Base-by-base conservation (phyloP, 352 stramenopile species). In the Paralagenidium karlingii region DNA sequence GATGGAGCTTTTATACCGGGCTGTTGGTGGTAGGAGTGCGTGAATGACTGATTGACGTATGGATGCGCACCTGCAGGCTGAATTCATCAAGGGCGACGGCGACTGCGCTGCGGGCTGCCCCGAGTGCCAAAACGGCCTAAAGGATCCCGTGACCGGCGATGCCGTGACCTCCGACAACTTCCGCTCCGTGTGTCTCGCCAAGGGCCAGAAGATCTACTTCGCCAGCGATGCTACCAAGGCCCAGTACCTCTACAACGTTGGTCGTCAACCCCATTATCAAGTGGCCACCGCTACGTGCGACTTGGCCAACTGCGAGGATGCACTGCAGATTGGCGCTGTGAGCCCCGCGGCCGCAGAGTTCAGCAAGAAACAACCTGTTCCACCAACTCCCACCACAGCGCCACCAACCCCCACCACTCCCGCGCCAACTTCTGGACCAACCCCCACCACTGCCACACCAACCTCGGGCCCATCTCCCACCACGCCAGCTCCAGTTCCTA, bases 121-220 rank as follows among this genome's bases (percentile, higher is more conserved):
- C 37, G 56, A 73, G 50, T 82, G 70, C 40, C 40, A 27, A 16
- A 49, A 53, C 22, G 59, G 56, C 29, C 45, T 89, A 28, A 64
- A 45, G 3, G 71, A 86, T 47, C 76, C 76, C 16, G 56, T 89
- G 34, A 67, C 68, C 18, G 76, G 76, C 20, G 60, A 63, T 30
- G 37, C 45, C 10, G 52, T 89, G 34, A 73, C 63, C 3, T 48
- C 47, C 8, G 47, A 58, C 36, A 87, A 77, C 48, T 86, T 67
- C 50, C 58, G 78, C 29, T 82, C 69, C 33, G 58, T 87, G 22
- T 90, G 76, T 45, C 43, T 90, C 19, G 49, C 43, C 8, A 82
- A 82, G 27, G 76, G 68, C 40, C 76, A 90, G 55, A 90, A 87
- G 58, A 68, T 90, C 40, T 90, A 86, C 59, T 90, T 90, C 43